Percentiles rank a stretch among this genome's conserved stretches.
Conservation (phyloP, 169 alveolate genomes). For the Cryptosporidium sp. region DNA sequence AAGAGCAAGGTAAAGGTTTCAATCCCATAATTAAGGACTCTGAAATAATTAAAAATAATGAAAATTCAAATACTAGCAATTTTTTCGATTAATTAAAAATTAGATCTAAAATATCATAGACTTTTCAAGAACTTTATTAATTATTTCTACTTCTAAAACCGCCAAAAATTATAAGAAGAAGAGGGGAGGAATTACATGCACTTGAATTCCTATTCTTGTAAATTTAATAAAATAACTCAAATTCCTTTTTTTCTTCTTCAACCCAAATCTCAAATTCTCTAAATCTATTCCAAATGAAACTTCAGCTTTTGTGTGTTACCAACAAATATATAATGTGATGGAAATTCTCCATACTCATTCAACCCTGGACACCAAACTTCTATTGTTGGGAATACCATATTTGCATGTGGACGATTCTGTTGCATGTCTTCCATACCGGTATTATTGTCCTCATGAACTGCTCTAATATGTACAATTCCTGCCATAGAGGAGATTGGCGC, state of each 20-base stretch:
- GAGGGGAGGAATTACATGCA: too few species aligned
- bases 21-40: neutral
- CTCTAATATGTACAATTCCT: slow-evolving; percentile 69
- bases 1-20: neutral
- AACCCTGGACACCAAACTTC: slow-evolving; percentile 71
- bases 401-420: neutral
- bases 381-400: slow-evolving; percentile 31
- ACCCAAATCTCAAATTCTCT: neutral
- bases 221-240: too few species aligned
- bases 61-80: slow-evolving; percentile 25
- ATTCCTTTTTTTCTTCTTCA: too few species aligned
- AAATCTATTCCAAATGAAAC: slow-evolving; percentile 26
- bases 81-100: neutral
- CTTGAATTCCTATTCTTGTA: too few species aligned
- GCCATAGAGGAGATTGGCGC: slow-evolving; percentile 33
- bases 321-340: slow-evolving; percentile 58
- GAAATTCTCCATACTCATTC: slow-evolving; percentile 69
- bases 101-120: neutral
- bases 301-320: slow-evolving; percentile 56
- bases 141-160: neutral
- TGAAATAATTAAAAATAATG: neutral
- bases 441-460: slow-evolving; percentile 54
- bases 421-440: slow-evolving; percentile 22
- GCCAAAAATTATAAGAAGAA: neutral
- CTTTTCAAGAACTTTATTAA: neutral